Base-by-base conservation (phyloP, 257 asterid species). In the Rhazya stricta region DNA sequence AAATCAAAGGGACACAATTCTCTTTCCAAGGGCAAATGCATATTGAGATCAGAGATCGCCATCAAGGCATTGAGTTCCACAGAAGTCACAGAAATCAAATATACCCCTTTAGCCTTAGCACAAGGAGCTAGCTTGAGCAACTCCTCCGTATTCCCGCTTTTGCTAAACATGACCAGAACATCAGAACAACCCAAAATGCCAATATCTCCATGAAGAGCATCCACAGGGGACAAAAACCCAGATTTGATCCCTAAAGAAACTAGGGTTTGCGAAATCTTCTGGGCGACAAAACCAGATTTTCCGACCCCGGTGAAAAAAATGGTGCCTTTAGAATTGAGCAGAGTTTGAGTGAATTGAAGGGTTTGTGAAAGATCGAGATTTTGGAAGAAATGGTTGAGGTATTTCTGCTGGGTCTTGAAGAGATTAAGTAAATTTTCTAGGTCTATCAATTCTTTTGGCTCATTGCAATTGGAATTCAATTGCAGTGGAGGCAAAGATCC, bases 281-380 rank as follows among this genome's bases (percentile, higher is more conserved):
- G 97, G 7, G 94, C 93, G 0, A 94, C 98, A 74, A 94, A 91
- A 11, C 98, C 98, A 56, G 97, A 94, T 81, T 91, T 91, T 2
- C 98, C 98, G 15, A 94, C 98, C n/a, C 97, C 97, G 42, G 97
- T 83, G 83, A 94, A 94, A 83, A 88, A 91, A 37, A 91, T 89
- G 41, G 97, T 83, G 80, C 97, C 98, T 30, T 76, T 73, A 27
- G 96, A 85, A 66, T 88, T 82, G 9, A 89, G 77, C 19, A 94
- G 97, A 50, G 93, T 80, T 75, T 90, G 96, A 3, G 98, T 87
- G 90, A 94, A 94, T 27, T 77, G 32, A 27, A 91, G 89, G 79
- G 98, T 88, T 79, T 89, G 97, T 25, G 97, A 74, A 29, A 89
- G 92, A 77, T 91, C 94, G 70, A 92, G 96, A 83, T 94, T 89